phyloP scores from a whole-genome alignment of 306 rosid species.

The Dalbergia oliveri region DNA sequence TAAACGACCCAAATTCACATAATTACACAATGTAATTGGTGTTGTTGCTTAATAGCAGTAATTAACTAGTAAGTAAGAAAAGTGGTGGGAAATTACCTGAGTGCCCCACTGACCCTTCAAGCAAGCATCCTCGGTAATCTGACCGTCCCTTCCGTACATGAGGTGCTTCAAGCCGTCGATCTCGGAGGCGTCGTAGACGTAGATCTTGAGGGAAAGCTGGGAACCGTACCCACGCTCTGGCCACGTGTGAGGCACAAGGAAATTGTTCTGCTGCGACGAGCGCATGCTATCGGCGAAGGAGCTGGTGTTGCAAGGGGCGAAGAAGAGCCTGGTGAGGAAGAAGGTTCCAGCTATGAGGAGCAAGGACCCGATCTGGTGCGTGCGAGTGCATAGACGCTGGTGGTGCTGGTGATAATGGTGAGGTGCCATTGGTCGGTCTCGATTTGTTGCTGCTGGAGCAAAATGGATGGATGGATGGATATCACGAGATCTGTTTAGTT shows the following conservation, averaged over 20 bases:
- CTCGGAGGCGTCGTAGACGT: conserved; percentile 78
- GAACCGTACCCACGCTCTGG: conserved; percentile 50
- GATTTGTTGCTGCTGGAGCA: conserved; percentile 57
- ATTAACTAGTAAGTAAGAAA: not conserved
- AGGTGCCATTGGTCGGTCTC: conserved; percentile 45
- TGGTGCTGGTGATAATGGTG: conserved; percentile 40
- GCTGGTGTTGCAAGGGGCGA: conserved; percentile 44
- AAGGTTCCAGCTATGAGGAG: conserved; percentile 67
- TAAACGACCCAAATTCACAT: not conserved
- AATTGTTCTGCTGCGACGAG: conserved; percentile 35
- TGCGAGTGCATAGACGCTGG: conserved; percentile 71
- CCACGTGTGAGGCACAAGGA: conserved; percentile 59
- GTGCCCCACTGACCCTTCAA: conserved; percentile 98
- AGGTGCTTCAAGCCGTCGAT: conserved; percentile 73
- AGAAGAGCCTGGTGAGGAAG: conserved; percentile 70
- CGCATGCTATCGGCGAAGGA: conserved; percentile 39
- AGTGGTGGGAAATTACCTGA: conserved; percentile 62
- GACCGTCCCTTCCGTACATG: conserved; percentile 77
- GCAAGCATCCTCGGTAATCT: conserved; percentile 67
- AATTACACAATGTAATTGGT: not conserved
- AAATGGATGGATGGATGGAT: conserved; percentile 5
- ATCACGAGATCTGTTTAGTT: not conserved
- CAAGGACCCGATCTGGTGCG: conserved; percentile 84
- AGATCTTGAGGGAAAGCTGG: conserved; percentile 72
- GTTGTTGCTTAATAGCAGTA: not conserved